phyloP scores from a whole-genome alignment of 805 yeast species.

The Kuraishia hungarica region DNA sequence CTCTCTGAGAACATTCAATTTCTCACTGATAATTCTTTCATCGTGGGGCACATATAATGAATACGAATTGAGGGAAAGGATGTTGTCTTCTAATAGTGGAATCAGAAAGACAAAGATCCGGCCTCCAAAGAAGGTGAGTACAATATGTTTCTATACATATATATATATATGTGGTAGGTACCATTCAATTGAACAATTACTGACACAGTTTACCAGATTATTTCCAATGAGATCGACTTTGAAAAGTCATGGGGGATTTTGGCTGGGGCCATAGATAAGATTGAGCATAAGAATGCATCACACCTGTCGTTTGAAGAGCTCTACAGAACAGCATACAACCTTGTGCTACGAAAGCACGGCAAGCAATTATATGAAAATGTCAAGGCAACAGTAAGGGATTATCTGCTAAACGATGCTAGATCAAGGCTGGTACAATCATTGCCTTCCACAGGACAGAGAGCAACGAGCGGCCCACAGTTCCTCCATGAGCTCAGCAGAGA shows the following conservation, averaged over 20 bases:
- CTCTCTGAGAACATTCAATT: no score
- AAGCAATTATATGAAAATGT: constrained; percentile 58
- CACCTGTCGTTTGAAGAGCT: constrained; percentile 74
- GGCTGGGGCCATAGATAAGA: constrained; percentile 60
- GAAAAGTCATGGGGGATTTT: constrained; percentile 61
- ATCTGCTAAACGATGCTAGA: constrained; percentile 27
- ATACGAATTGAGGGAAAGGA: not conserved
- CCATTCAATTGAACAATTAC: not conserved
- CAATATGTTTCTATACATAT: no score
- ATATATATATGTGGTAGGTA: no score
- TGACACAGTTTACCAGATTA: constrained; percentile 11
- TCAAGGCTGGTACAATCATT: constrained; percentile 8
- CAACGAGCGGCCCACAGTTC: not conserved
- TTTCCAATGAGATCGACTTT: constrained; percentile 38
- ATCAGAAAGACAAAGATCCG: constrained; percentile 49
- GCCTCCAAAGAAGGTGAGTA: constrained; percentile 45
- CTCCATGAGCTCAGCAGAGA: constrained; percentile 24
- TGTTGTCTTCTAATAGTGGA: constrained; percentile 19
- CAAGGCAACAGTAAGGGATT: constrained; percentile 33
- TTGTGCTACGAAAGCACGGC: constrained; percentile 67
- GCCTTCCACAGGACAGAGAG: constrained; percentile 3
- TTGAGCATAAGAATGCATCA: constrained; percentile 64
- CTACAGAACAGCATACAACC: constrained; percentile 68
- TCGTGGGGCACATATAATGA: not conserved
- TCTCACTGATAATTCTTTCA: no score